Evolutionary conservation across 192 early-diverging fungal species (phyloP).

Genomic region (Coemansia sp.): DNA sequence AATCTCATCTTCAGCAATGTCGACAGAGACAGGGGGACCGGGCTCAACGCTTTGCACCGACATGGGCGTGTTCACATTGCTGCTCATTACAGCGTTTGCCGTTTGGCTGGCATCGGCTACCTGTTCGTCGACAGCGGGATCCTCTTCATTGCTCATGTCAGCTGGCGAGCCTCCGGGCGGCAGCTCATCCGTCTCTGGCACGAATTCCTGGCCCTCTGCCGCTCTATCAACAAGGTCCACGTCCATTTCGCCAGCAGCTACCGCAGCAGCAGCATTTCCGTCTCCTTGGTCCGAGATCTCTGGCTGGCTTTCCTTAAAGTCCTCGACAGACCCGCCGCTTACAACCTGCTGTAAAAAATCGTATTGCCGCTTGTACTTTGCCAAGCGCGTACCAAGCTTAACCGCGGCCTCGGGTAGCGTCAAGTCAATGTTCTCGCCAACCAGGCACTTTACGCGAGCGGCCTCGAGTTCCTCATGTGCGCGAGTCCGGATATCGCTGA

Average conservation of each 20-base stretch:
- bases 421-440: constrained; percentile 40
- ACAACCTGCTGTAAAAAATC: constrained; percentile 28
- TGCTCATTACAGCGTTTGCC: constrained; percentile 1
- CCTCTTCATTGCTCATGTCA: neutral
- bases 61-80: constrained; percentile 21
- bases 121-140: neutral
- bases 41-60: constrained; percentile 8
- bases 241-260: neutral
- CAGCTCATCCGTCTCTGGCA: neutral
- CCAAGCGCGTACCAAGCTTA: constrained; percentile 19
- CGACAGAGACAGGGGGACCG: neutral
- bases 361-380: constrained; percentile 38
- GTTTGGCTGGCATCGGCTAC: neutral
- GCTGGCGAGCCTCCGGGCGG: neutral
- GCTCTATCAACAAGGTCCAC: neutral
- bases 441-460: constrained; percentile 37
- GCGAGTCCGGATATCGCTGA: constrained; percentile 43
- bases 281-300: neutral
- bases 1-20: neutral
- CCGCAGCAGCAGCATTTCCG: neutral
- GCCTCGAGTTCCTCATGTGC: constrained; percentile 52
- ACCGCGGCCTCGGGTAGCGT: constrained; percentile 35
- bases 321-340: constrained; percentile 15
- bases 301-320: neutral
- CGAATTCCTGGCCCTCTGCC: neutral